Evolutionary conservation across 2,329 filamentous ascomycete species (phyloP), one percentile per base, ranked within the genome.

Genomic region (Xylaria sp.): DNA sequence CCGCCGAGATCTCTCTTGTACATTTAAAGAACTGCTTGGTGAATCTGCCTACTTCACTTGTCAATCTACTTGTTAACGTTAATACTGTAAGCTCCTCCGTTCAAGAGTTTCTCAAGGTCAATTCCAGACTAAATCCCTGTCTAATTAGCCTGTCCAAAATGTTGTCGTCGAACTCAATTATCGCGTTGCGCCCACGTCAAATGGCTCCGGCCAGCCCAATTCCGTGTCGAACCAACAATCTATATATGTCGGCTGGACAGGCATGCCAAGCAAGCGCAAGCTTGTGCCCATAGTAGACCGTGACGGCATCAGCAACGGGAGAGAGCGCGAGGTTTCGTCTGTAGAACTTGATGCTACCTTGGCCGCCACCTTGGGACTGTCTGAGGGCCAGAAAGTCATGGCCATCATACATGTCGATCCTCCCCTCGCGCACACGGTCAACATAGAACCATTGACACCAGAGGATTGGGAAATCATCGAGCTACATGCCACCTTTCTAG

Each of bases 391-490:
- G 78, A 97, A 93, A 82, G 89, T 95, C 77, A 86, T 84, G 73
- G 84, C 84, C 56, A 86, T 83, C 44, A 86, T 99, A 72, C 96
- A 99, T 80, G 83, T 98, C 72, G 94, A 99, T 78, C 95, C 95
- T 58, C 94, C 94, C 1, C 83, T 96, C 72, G 94, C 94, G 58
- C 94, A 98, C 80, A 98, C 94, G 1, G 92, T 99, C 80, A 94
- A 98, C 78, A 98, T 99, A 75, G 97, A 99, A 80, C 96, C 96
- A 41, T 82, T 98, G 76, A 98, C 96, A 0, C 90, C 95, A 1
- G 94, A 97, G 68, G 96, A 99, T 79, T 99, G 96, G 96, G 96
- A 99, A 82, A 97, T 98, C 76, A 98, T 99, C 75, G 96, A 99
- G 81, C 85, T 99, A 1, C 96, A 99, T 83, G 96, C 96, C 5